Percentiles rank a stretch among this genome's conserved stretches.
These are phyloP conservation scores for Malassezia globosa DNA, from an alignment of 1,284 basidiomycete species.

Conservation along the genomic window DNA sequence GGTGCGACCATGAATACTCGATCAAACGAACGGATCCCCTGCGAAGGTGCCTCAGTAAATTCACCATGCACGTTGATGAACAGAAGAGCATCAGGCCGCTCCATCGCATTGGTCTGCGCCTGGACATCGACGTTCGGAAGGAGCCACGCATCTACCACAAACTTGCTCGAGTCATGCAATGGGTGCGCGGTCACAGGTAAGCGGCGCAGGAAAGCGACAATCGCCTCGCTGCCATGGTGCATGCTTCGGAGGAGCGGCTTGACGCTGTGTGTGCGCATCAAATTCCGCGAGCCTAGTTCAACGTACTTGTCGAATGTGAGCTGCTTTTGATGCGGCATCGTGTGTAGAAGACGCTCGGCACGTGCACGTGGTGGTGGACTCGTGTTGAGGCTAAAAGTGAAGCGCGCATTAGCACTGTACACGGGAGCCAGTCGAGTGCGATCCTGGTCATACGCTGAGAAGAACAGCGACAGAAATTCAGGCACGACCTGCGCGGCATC, in stretches of 20 bases:
- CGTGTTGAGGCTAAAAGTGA: slow-evolving; percentile 76
- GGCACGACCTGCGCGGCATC: slow-evolving; percentile 56
- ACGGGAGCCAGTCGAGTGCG: slow-evolving; percentile 60
- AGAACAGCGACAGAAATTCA: slow-evolving; percentile 63
- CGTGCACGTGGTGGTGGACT: slow-evolving; percentile 61
- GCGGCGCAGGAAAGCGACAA: slow-evolving; percentile 56
- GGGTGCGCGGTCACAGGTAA: slow-evolving; percentile 73
- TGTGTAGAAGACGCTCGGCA: slow-evolving; percentile 40
- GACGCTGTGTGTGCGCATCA: slow-evolving; percentile 32
- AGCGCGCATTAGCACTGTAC: slow-evolving; percentile 73
- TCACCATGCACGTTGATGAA: slow-evolving; percentile 82
- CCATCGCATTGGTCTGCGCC: slow-evolving; percentile 25
- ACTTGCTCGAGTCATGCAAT: slow-evolving; percentile 56
- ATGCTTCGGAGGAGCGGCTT: slow-evolving; percentile 25
- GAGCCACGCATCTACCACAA: slow-evolving; percentile 73
- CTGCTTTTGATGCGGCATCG: slow-evolving; percentile 66
- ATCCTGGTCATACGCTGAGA: slow-evolving; percentile 68
- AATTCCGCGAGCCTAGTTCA: slow-evolving; percentile 36
- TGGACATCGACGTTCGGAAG: slow-evolving; percentile 49
- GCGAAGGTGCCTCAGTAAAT: slow-evolving; percentile 60
- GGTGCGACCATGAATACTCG: slow-evolving; percentile 77
- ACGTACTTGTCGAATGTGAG: slow-evolving; percentile 64
- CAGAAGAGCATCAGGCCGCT: slow-evolving; percentile 53
- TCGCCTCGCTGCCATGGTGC: slow-evolving; percentile 61
- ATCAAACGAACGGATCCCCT: slow-evolving; percentile 80